Evolutionary conservation across 2,329 filamentous ascomycete genomes (phyloP), one percentile per base, ranked within the genome.

Genomic region (Phaeosphaeriaceae sp.): DNA sequence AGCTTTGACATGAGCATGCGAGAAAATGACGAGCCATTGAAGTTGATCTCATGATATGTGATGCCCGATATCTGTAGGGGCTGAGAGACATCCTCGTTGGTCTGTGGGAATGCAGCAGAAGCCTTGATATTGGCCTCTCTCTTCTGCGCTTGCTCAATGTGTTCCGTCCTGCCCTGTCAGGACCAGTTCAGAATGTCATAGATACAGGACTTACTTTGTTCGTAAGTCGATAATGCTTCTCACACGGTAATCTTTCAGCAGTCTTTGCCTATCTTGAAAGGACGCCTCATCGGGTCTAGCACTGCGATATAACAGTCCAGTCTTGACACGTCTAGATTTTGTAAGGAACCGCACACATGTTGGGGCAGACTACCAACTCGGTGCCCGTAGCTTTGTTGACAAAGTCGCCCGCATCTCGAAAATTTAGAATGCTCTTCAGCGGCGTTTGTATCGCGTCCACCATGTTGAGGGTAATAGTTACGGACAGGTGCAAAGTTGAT

Each of bases 221-320:
- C 93, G 86, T 11, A 96, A 81, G 79, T 96, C 93, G 58, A 96
- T 85, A 42, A 96, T 85, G 2, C 88, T 91, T 64, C 83, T 86
- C 62, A 96, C 85, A 21, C 85, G 83, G 65, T 89, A 84, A 31
- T 87, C 83, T 7, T 87, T 77, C 10, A 80, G 76, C 11, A 96
- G 82, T 31, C 81, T 79, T 33, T 81, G 73, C 55, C 86, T 85
- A 76, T 96, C 93, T 36, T 81, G 73, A 20, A 82, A 70, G 0
- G 90, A 89, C 36, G 91, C 91, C 74, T 92, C 88, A 70, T 96
- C 92, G 57, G 73, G 76, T 20, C 76, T 70, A 22, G 75, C 76
- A 52, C 74, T 71, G 31, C 76, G 71, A 56, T 64, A 78, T 31
- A 78, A 49, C 44, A 72, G 46, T 9, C 70, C 69, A 6, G 67